Evolutionary conservation across 2,329 filamentous ascomycete species (phyloP), one percentile per base, ranked within the genome.

Genomic region (Hypoxylon sp.): DNA sequence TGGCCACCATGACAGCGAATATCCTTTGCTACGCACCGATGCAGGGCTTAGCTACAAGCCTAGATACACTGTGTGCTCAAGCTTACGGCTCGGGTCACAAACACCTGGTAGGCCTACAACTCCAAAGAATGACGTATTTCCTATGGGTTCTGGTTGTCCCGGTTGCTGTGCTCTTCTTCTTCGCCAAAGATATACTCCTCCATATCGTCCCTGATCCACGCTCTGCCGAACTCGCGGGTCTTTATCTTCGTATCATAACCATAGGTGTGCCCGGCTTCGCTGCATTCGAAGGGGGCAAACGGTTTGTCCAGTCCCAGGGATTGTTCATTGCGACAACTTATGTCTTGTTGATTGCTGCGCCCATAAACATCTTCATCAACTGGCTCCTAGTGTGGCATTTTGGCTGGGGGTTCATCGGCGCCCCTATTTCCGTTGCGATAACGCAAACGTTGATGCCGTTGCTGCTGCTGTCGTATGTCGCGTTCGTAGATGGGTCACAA

Each of bases 21-120:
- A 94, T 96, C 73, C 92, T 88, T 13, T 93, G 91, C 64, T 91
- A 92, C 74, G 91, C 91, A 0, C 89, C 93, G 14, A 92, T 93
- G 76, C 92, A 94, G 76, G 92, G 94, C n/a, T 85, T 98, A 13
- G 91, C 94, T 0, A 98, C 95, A 3, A 93, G 91, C 70, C 84
- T 98, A 39, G 95, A 98, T 80, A 98, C 95, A 0, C 88, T 98
- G 2, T 98, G 95, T 79, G 89, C 95, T 0, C 95, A 98, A 80
- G 95, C 96, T 0, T 98, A 97, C 77, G 95, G 96, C 2, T 97
- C 93, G 0, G 95, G 95, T 0, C 92, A 92, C 78, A 97, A 92
- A 77, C 92, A 94, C 73, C 87, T 98, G 4, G 95, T 98, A 65
- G 95, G 93, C 1, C 80, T 96, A 62, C 92, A 96, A 75, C 84